Evolutionary conservation across 768 basidiomycete genomes (phyloP), one percentile per base, ranked within the genome.

Genomic region (Boletus eberwhitei): DNA sequence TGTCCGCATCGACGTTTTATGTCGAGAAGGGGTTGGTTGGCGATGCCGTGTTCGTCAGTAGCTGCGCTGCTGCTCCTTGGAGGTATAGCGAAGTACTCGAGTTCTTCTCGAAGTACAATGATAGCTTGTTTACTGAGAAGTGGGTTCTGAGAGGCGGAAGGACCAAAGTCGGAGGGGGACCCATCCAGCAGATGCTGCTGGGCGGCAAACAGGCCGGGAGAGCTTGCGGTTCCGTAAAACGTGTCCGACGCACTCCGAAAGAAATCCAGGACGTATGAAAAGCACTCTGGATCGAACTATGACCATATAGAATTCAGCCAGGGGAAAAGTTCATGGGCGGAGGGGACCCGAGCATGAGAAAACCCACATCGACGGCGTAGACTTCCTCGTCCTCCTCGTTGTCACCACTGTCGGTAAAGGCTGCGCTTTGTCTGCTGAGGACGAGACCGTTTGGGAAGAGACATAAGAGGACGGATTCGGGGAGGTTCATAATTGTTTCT

Each of bases 61-160:
- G 75, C 65, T 16, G 87, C 83, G 16, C 68, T 65, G 36, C 80
- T 77, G 53, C 77, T 79, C 62, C 82, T 85, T 14, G 90, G 87
- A 2, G 96, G 93, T 57, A 99, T 98, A 35, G 93, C 88, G 61
- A 99, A 99, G 70, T 98, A 99, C 72, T 99, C 97, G 50, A 99
- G 79, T 74, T 99, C 97, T 71, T 99, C 97, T 29, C 97, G 83
- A 26, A 99, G 85, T 45, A 99, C 96, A 62, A 98, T 98, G 67
- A 99, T 98, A 29, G 96, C 95, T 72, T 98, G 97, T 74, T 98
- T 98, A 45, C 87, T 82, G 50, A 98, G 79, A 38, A 99, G 79
- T 0, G 97, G 97, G 66, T 98, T 98, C 70, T 94, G 90, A 48
- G 84, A 81, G 31, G 83, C 77, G 17, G 85, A 72, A 13, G 87